phyloP scores from a whole-genome alignment of 2,329 filamentous ascomycete species.

The Aspergillus pseudotamarii region DNA sequence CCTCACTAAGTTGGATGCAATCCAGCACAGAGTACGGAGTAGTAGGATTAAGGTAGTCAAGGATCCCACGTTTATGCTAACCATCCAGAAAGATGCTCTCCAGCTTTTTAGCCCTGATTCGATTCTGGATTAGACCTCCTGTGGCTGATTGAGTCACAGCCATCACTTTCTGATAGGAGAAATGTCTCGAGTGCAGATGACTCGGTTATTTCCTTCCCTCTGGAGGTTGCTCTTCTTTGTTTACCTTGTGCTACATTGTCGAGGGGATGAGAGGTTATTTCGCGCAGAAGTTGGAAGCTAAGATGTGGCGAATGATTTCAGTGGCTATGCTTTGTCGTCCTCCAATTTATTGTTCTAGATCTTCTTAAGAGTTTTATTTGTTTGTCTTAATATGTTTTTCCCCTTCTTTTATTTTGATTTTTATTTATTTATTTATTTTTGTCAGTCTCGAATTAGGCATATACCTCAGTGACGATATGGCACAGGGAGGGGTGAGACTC shows the following conservation, averaged over 20 bases:
- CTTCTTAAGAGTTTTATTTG: not conserved
- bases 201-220: not conserved
- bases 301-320: not conserved
- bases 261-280: not conserved
- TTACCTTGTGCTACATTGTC: not conserved
- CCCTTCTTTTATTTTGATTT: not conserved
- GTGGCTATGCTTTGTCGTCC: not conserved
- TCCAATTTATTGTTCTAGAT: not conserved
- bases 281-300: not conserved
- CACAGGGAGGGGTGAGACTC: not conserved
- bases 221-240: not conserved
- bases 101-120: not conserved
- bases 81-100: not conserved
- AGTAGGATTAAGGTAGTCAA: conserved; percentile 4
- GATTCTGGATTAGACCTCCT: not conserved
- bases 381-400: no score
- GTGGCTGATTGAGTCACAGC: not conserved
- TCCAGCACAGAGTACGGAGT: not conserved
- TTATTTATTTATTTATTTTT: no score
- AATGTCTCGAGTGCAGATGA: not conserved
- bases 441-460: not conserved
- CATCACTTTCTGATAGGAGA: not conserved
- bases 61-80: not conserved
- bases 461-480: not conserved
- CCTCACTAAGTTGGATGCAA: not conserved